A percentile compares a stretch with the other conserved stretches of the same genome.
Evolutionary conservation across 2,329 filamentous ascomycete species (phyloP).

Genomic region (Pseudomassariella vexata): DNA sequence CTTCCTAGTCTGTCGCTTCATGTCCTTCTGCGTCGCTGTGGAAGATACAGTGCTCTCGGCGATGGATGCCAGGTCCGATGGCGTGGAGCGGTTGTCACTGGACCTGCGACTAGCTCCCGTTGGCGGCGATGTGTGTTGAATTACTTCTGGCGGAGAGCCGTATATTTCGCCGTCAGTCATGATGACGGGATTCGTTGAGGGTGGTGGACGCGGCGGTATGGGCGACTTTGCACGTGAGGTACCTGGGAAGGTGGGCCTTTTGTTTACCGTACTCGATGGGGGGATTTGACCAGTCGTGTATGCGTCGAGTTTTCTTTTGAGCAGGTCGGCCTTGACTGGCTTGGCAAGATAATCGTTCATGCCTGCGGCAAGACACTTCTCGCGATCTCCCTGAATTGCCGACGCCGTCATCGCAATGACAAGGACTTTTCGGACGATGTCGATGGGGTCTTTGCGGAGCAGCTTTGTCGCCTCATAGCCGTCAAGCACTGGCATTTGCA

Average conservation of each 20-base stretch:
- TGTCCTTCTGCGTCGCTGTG: constrained; percentile 8
- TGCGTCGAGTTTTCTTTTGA: constrained; percentile 73
- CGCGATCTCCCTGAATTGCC: constrained; percentile 87
- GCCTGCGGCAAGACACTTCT: constrained; percentile 90
- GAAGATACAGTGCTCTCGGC: constrained; percentile 12
- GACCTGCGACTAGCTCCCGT: constrained; percentile 21
- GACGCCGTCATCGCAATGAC: constrained; percentile 97
- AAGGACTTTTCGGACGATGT: constrained; percentile 74
- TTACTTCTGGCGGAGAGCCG: too few relatives aligned
- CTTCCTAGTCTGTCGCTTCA: constrained; percentile 30
- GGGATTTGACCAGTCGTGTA: constrained; percentile 39
- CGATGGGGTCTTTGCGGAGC: constrained; percentile 70
- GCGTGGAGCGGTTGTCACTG: constrained; percentile 25
- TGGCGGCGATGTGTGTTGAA: too few relatives aligned
- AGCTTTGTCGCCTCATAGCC: constrained; percentile 87
- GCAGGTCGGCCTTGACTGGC: constrained; percentile 80
- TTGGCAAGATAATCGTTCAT: constrained; percentile 99
- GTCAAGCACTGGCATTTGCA: constrained; percentile 91
- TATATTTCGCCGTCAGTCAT: constrained; percentile 9
- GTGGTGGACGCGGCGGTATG: too few relatives aligned
- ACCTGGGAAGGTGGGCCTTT: too few relatives aligned
- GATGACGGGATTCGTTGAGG: constrained; percentile 14
- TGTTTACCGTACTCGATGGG: constrained; percentile 13
- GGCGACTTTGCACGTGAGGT: too few relatives aligned
- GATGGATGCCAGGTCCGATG: constrained; percentile 22